Conservation (phyloP, 2,329 filamentous ascomycete species). For the Ceratocystis harringtonii region DNA sequence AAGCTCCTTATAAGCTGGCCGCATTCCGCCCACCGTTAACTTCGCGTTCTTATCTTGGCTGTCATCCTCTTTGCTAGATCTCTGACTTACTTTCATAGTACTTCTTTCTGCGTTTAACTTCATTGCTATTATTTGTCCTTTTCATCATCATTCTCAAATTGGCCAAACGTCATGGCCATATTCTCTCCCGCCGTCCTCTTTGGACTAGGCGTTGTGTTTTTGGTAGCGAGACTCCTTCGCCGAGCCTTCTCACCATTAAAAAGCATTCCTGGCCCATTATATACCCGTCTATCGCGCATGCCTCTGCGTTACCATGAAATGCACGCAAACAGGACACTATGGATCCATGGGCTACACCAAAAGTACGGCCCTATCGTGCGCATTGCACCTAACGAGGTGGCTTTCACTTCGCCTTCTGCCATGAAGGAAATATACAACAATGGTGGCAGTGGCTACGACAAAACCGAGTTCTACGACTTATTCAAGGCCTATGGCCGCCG, state of each 20-base stretch:
- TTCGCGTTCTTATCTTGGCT: not conserved
- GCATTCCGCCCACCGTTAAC: not conserved
- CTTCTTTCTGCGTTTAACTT: not conserved
- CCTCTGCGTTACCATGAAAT: constrained; percentile 43
- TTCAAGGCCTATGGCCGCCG: constrained; percentile 43
- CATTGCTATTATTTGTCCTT: not conserved
- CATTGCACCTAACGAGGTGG: constrained; percentile 42
- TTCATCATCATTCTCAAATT: not conserved
- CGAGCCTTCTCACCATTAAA: constrained; percentile 25
- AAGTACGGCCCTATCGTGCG: constrained; percentile 43
- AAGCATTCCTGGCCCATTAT: constrained; percentile 34
- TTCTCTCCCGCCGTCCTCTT: constrained; percentile 22
- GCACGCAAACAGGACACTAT: constrained; percentile 35
- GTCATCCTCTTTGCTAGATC: not conserved
- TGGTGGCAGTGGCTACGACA: constrained; percentile 48
- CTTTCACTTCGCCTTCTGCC: constrained; percentile 40
- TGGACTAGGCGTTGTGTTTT: constrained; percentile 20
- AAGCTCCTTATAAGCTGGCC: not conserved
- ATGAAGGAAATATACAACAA: constrained; percentile 49
- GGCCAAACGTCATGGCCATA: constrained; percentile 15
- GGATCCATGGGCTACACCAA: constrained; percentile 42
- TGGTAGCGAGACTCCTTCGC: constrained; percentile 21
- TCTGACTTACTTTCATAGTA: not conserved
- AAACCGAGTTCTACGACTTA: constrained; percentile 48
- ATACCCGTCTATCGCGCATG: constrained; percentile 36